Base-by-base conservation (phyloP, 768 basidiomycete species). In the Vararia minispora region DNA sequence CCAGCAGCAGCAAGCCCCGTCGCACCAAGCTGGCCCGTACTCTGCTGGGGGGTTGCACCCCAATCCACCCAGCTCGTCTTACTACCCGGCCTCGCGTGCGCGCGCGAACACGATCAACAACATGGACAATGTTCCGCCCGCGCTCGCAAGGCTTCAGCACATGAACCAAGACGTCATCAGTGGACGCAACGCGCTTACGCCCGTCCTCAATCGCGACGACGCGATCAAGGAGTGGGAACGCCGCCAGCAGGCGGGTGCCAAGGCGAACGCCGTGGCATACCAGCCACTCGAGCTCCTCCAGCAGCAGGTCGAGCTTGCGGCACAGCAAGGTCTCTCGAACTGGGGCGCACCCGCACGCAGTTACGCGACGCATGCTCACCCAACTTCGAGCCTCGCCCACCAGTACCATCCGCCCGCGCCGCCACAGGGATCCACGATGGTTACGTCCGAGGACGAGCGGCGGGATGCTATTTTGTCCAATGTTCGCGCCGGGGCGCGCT, bases 161-260 rank as follows among this genome's bases (percentile, higher is more conserved):
- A 88, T 89, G 82, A 85, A 84, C 44, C 78, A 82, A 59, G 84
- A 82, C 57, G 76, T 78, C 52, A 80, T 79, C 47, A 73, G 64
- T 35, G 75, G 78, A 28, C 69, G 88, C 38, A 87, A 88, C 50
- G 83, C 87, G 16, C 58, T 95, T 57, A 95, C 90, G 11, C 94
- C 94, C 2, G 91, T 95, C 22, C 61, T 98, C 47, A 92, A 94
- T 50, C 72, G 94, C 37, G 94, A 98, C 48, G 94, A 99, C 46
- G 83, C 87, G 30, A 83, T 89, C 67, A 75, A 82, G 29, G 94
- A 97, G 61, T 98, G 94, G 94, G 95, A 98, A 60, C 62, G 90
- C 47, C 65, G 91, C 44, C n/a, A n/a, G n/a, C 85, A 90, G 54
- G 62, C 77, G 9, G 86, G 80, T 13, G 82, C 81, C 50, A 68